Evolutionary conservation across 1,139 yeast species (phyloP).

Genomic region (Taphrina confusa): DNA sequence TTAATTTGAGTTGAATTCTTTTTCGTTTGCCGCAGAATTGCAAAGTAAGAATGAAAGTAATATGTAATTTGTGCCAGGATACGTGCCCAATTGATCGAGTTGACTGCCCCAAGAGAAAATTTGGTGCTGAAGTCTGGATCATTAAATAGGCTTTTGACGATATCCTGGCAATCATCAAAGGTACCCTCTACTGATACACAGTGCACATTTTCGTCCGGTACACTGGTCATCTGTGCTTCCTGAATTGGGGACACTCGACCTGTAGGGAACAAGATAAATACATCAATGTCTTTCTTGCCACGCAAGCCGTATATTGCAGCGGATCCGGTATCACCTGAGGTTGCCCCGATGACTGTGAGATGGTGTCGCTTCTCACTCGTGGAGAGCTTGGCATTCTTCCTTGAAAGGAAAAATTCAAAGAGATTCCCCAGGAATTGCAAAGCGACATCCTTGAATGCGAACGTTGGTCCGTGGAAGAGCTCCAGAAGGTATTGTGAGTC

Average conservation of each 20-base stretch:
- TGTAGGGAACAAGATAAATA: conserved; percentile 91
- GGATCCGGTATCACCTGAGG: conserved; percentile 98
- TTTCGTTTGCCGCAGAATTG: conserved; percentile 52
- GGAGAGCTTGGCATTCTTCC: conserved; percentile 68
- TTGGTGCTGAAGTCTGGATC: conserved; percentile 82
- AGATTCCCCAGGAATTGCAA: conserved; percentile 95
- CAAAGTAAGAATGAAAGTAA: conserved; percentile 89
- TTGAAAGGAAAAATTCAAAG: conserved; percentile 82
- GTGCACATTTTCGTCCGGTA: conserved; percentile 89
- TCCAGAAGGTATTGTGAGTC: conserved; percentile 75
- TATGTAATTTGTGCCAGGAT: conserved; percentile 96
- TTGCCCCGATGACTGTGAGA: conserved; percentile 96
- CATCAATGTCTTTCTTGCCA: conserved; percentile 94
- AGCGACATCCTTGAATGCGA: conserved; percentile 98
- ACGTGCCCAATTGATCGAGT: conserved; percentile 98
- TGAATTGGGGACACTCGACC: conserved; percentile 97
- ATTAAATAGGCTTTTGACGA: conserved; percentile 89
- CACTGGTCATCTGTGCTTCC: conserved; percentile 98
- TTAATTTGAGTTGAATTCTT: conserved; percentile 45
- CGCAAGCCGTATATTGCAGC: conserved; percentile 98
- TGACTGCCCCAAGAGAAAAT: conserved; percentile 95
- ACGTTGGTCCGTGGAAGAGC: conserved; percentile 97
- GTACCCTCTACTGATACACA: conserved; percentile 93
- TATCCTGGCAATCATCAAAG: conserved; percentile 96
- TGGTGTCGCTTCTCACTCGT: conserved; percentile 63